These are phyloP conservation scores for Xylariaceae sp. DNA, from an alignment of 2,329 filamentous ascomycete genomes.

Conservation along the genomic window DNA sequence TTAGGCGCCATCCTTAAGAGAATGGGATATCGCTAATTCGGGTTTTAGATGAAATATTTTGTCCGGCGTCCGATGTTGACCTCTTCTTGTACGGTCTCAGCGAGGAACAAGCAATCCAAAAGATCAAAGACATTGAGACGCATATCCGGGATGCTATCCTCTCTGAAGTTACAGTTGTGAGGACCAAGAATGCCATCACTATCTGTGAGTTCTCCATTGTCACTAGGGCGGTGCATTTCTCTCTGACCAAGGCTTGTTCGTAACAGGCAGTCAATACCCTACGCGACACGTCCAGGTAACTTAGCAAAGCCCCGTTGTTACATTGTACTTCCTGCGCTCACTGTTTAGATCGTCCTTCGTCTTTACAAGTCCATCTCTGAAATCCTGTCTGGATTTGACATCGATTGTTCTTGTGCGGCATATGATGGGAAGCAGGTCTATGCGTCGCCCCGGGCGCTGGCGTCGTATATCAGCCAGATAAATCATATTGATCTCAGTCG, in stretches of 20 bases:
- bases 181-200: constrained; percentile 83
- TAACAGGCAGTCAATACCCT: constrained; percentile 68
- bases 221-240: neutral
- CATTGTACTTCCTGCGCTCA: constrained; percentile 5
- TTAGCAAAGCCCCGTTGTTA: neutral
- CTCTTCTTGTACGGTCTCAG: constrained; percentile 77
- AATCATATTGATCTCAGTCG: constrained; percentile 77
- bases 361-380: constrained; percentile 81
- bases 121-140: constrained; percentile 77
- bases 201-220: constrained; percentile 46
- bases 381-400: constrained; percentile 83
- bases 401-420: constrained; percentile 77
- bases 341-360: constrained; percentile 63
- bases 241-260: neutral
- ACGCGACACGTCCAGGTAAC: constrained; percentile 68
- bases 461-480: constrained; percentile 75
- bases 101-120: constrained; percentile 73
- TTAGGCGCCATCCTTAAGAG: too few relatives aligned
- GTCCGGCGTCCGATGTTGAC: constrained; percentile 79
- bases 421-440: constrained; percentile 80
- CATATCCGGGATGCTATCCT: constrained; percentile 73
- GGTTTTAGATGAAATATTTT: constrained; percentile 27
- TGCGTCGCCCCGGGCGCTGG: constrained; percentile 69
- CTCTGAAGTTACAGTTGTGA: constrained; percentile 76
- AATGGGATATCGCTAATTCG: constrained; percentile 5